Base-by-base conservation (phyloP, 805 yeast genomes). In the Candida sonorensis region DNA sequence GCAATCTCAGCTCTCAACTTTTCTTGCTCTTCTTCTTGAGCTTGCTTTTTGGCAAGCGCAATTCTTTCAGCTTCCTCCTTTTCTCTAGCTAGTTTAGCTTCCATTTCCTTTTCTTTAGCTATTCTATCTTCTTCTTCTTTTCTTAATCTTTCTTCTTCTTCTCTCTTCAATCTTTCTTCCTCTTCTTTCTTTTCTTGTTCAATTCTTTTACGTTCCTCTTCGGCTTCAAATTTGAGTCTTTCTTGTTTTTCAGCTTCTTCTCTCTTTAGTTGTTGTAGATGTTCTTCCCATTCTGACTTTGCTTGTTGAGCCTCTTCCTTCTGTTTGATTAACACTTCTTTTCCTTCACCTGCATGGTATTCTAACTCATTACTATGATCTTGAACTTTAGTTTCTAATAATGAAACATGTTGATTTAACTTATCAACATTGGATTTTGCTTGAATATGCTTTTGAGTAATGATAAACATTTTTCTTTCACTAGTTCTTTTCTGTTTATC, bases 321-420 rank as follows among this genome's bases (percentile, higher is more conserved):
- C 42, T 69, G 60, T 1, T 38, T 31, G 3, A 46, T 43, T 35
- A 71, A 56, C 17, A 40, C 46, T 23, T 57, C 62, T 43, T 62
- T 65, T 23, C 63, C 73, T 23, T 55, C 33, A 13, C 51, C 50
- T 25, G 52, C 51, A 44, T 71, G 57, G 21, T 51, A 37, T 10
- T 54, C 44, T 37, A 71, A 55, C 40, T 67, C 67, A 19, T 70
- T 56, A 17, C 64, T 54, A 45, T 67, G 73, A 3, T 69, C 66
- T 27, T 61, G 63, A 16, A 71, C 59, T 29, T 65, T 59, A 8
- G 59, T 52, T 23, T 62, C 60, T 38, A 73, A 55, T 13, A 57
- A 53, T 27, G 62, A 66, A 30, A 71, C 64, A 46, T 72, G 77
- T 11, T 59, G 60, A 7, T 54, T 43, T 35, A 71, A 54, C 20